Conservation (phyloP, 2,329 filamentous ascomycete species). For the Fusarium albidum region DNA sequence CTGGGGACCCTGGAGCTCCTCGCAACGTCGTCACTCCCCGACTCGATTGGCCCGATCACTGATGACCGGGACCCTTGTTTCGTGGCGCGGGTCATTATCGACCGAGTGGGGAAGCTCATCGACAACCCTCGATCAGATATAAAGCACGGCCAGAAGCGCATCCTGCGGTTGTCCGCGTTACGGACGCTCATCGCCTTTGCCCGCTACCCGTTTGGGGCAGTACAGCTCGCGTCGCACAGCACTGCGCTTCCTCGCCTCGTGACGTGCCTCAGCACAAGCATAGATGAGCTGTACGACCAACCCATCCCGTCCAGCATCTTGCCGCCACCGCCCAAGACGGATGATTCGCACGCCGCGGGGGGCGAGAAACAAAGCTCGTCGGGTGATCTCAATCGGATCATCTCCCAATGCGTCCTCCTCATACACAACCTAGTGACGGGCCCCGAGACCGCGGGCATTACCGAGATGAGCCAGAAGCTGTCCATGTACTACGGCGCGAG, state of each 20-base stretch:
- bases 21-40: conserved; percentile 68
- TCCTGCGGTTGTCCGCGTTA: conserved; percentile 56
- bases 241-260: conserved; percentile 79
- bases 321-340: conserved; percentile 27
- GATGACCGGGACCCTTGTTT: conserved; percentile 53
- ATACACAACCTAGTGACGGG: conserved; percentile 63
- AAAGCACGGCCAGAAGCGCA: conserved; percentile 50
- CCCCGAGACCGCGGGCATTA: conserved; percentile 52
- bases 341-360: neutral
- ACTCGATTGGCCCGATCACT: conserved; percentile 72
- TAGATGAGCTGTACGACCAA: conserved; percentile 77
- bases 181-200: conserved; percentile 68
- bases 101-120: conserved; percentile 69
- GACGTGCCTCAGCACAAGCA: conserved; percentile 67
- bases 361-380: conserved; percentile 31
- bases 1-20: conserved; percentile 71
- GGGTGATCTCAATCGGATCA: conserved; percentile 52
- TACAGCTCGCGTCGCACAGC: conserved; percentile 72
- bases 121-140: conserved; percentile 57
- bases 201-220: conserved; percentile 67
- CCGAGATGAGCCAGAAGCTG: conserved; percentile 76
- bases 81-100: conserved; percentile 60
- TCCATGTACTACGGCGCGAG: conserved; percentile 73
- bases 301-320: conserved; percentile 53
- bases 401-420: conserved; percentile 57